Evolutionary conservation across 2,329 filamentous ascomycete species (phyloP).

Genomic region (Neospermospora avenae): DNA sequence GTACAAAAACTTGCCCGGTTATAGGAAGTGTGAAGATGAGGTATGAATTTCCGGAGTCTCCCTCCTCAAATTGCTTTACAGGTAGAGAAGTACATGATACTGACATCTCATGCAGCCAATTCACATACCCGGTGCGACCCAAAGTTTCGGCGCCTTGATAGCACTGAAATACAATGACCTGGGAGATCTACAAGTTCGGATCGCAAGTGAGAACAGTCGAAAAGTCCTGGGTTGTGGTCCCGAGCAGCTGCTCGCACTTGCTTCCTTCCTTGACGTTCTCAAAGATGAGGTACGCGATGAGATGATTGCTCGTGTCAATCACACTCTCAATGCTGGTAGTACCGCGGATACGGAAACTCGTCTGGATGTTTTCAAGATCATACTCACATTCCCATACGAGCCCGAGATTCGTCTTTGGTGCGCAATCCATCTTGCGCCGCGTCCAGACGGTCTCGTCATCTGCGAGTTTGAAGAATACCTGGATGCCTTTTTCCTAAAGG

Average conservation of each 20-base stretch:
- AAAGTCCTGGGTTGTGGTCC: slow-evolving; percentile 25
- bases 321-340: slow-evolving; percentile 17
- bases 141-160: slow-evolving; percentile 24
- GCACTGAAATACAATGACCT: slow-evolving; percentile 20
- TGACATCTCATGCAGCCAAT: slow-evolving; percentile 23
- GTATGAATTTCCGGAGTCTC: not conserved
- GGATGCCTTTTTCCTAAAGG: slow-evolving; percentile 23
- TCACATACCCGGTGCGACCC: slow-evolving; percentile 27
- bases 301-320: slow-evolving; percentile 21
- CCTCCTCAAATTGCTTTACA: no score
- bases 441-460: slow-evolving; percentile 21
- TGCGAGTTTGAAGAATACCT: slow-evolving; percentile 29
- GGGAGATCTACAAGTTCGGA: slow-evolving; percentile 23
- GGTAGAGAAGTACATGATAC: not conserved
- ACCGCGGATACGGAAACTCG: slow-evolving; percentile 16
- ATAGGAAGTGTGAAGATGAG: slow-evolving; percentile 7
- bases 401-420: slow-evolving; percentile 24
- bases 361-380: slow-evolving; percentile 23
- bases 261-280: slow-evolving; percentile 26
- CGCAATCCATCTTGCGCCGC: slow-evolving; percentile 25
- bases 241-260: slow-evolving; percentile 25
- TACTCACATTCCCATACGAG: slow-evolving; percentile 16
- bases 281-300: slow-evolving; percentile 19
- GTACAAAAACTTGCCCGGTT: not conserved
- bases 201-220: slow-evolving; percentile 28